Evolutionary conservation across 2,329 filamentous ascomycete species (phyloP).

Genomic region (Cercospora nicotianae): DNA sequence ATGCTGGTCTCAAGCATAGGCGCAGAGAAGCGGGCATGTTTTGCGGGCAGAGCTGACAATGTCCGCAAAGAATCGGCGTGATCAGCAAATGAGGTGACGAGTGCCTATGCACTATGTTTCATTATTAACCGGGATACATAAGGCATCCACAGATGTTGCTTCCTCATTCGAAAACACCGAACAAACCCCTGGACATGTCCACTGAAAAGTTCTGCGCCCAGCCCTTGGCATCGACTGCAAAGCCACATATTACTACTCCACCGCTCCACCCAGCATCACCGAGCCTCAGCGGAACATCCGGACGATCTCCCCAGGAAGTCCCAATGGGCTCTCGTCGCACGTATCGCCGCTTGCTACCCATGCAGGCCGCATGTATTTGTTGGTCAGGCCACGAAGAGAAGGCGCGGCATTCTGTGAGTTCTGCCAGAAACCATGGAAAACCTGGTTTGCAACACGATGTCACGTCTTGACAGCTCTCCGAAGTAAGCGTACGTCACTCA

Average conservation of each 20-base stretch:
- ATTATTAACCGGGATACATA: background rate
- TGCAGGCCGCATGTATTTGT: background rate
- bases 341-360: background rate
- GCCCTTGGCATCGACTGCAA: constrained; percentile 55
- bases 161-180: background rate
- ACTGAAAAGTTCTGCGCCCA: constrained; percentile 59
- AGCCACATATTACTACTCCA: constrained; percentile 43
- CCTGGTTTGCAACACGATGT: background rate
- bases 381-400: background rate
- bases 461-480: background rate
- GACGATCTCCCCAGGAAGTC: background rate
- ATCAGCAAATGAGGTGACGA: constrained; percentile 3
- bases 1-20: constrained; percentile 1
- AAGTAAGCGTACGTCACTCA: constrained; percentile 1
- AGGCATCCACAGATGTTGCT: constrained; percentile 1
- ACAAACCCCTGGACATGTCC: background rate
- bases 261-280: background rate
- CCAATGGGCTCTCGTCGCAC: background rate
- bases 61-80: background rate
- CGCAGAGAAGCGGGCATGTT: background rate
- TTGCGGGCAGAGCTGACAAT: background rate
- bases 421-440: background rate
- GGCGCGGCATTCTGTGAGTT: constrained; percentile 1
- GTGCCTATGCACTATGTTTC: constrained; percentile 9
- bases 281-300: background rate